phyloP scores from a whole-genome alignment of 2,329 filamentous ascomycete genomes.

The Nemania serpens region DNA sequence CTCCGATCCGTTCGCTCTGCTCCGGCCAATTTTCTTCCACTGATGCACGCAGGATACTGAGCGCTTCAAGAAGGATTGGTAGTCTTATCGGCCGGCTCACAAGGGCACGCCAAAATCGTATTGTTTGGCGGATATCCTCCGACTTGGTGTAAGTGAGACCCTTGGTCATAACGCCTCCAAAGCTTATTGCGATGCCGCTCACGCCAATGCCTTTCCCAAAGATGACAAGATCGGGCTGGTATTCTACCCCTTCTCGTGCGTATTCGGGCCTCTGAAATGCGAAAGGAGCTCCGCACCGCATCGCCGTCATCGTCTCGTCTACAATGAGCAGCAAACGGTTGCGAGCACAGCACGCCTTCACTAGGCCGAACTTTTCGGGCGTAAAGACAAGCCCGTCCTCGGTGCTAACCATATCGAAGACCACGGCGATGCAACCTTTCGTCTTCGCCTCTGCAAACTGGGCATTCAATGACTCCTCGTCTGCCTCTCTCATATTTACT shows the following conservation, averaged over 20 bases:
- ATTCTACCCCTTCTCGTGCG: slow-evolving; percentile 13
- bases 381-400: slow-evolving; percentile 32
- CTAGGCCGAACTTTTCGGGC: slow-evolving; percentile 21
- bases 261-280: slow-evolving; percentile 35
- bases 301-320: slow-evolving; percentile 35
- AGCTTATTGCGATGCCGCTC: slow-evolving; percentile 29
- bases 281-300: slow-evolving; percentile 38
- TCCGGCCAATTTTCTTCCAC: slow-evolving; percentile 24
- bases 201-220: slow-evolving; percentile 34
- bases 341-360: slow-evolving; percentile 26
- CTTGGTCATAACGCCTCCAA: slow-evolving; percentile 25
- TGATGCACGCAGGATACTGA: slow-evolving; percentile 28
- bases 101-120: slow-evolving; percentile 28
- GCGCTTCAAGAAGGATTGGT: slow-evolving; percentile 27
- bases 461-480: slow-evolving; percentile 23
- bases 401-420: slow-evolving; percentile 34
- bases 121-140: slow-evolving; percentile 27
- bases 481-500: slow-evolving; percentile 27
- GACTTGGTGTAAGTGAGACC: slow-evolving; percentile 25
- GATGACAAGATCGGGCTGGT: slow-evolving; percentile 34
- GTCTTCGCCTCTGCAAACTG: slow-evolving; percentile 30
- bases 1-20: slow-evolving; percentile 25
- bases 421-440: slow-evolving; percentile 32
- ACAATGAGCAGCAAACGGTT: slow-evolving; percentile 30
- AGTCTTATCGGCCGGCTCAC: slow-evolving; percentile 28